A percentile compares a stretch with the other conserved stretches of the same genome.
phyloP scores from a whole-genome alignment of 441 rosid genomes.

The Brassica hybrid region DNA sequence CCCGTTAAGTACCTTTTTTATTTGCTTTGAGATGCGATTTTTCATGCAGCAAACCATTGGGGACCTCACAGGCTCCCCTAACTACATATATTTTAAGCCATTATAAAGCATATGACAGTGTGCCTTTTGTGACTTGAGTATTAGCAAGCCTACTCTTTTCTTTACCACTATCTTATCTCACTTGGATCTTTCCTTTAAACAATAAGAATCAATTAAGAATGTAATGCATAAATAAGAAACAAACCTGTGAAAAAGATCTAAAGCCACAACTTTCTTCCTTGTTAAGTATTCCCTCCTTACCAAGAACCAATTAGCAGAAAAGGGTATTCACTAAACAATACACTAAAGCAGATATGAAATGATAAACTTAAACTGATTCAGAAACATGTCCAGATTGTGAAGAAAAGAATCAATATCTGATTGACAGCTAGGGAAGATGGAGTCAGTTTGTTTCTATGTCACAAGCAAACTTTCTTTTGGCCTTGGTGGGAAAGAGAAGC shows the following conservation, averaged over 20 bases:
- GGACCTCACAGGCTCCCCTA: conserved; percentile 55
- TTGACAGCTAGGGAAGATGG: conserved; percentile 41
- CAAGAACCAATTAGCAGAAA: conserved; percentile 13
- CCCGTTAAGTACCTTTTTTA: conserved; percentile 50
- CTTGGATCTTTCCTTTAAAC: conserved; percentile 38
- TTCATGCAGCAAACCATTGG: conserved; percentile 56
- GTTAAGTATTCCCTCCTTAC: conserved; percentile 32
- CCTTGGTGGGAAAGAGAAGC: conserved; percentile 43
- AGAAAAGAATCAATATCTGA: conserved; percentile 38
- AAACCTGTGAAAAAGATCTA: conserved; percentile 35
- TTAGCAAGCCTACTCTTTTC: conserved; percentile 40
- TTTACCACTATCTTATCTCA: conserved; percentile 41
- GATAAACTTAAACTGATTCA: neutral
- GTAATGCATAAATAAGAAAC: neutral
- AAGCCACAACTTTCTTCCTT: conserved; percentile 39
- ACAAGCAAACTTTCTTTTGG: conserved; percentile 46
- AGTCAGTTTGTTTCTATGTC: conserved; percentile 37
- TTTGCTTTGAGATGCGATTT: conserved; percentile 59
- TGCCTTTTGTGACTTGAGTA: conserved; percentile 42
- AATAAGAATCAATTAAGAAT: conserved; percentile 31
- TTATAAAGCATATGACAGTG: conserved; percentile 45
- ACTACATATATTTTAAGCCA: conserved; percentile 44
- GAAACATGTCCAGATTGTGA: conserved; percentile 31
- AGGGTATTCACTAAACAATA: no score
- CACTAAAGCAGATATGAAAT: no score